Evolutionary conservation across 2,329 filamentous ascomycete species (phyloP), one percentile per base, ranked within the genome.

Genomic region (Keithomyces neogunnii): DNA sequence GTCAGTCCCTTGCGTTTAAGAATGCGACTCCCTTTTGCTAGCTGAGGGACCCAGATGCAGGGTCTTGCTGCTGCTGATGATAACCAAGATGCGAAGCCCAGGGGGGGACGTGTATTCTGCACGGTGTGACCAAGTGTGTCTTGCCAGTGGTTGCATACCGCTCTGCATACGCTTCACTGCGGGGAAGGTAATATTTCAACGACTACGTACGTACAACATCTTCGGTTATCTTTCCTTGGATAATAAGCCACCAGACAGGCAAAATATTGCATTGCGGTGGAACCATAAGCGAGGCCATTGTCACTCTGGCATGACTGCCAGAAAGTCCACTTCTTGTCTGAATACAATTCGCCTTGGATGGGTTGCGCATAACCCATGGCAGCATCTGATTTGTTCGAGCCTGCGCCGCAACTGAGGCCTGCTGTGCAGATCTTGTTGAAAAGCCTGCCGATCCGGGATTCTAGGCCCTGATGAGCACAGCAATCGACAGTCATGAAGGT

Each of bases 391-490:
- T 50, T 32, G 48, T 33, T 19, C 5, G n/a, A 46, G 28, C 19
- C 4, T 26, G 36, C 38, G 48, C 48, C 43, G 48, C 48, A 40
- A 46, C 48, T 45, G 42, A 46, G 29, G 33, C n/a, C 38, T 26
- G 9, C 8, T 32, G 32, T 38, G 35, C 43, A 30, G 35, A 50
- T 46, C 35, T 32, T n/a, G 9, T 45, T 29, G 8, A 46, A 42
- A 7, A 35, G 30, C 48, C 26, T 19, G 48, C n/a, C 48, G 43
- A 50, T 50, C 48, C 11, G 40, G 39, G 19, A 39, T 39, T 50
- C 48, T 46, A 50, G 48, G 42, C 43, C 32, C 43, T 35, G 8
- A 10, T n/a, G 32, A 5, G 28, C 28, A 11, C 40, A 30, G n/a
- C 40, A 44, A 44, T 30, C n/a, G 10, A 44, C 28, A 30, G 33